phyloP scores from a whole-genome alignment of 352 stramenopile species.

The Plasmopara viticola region DNA sequence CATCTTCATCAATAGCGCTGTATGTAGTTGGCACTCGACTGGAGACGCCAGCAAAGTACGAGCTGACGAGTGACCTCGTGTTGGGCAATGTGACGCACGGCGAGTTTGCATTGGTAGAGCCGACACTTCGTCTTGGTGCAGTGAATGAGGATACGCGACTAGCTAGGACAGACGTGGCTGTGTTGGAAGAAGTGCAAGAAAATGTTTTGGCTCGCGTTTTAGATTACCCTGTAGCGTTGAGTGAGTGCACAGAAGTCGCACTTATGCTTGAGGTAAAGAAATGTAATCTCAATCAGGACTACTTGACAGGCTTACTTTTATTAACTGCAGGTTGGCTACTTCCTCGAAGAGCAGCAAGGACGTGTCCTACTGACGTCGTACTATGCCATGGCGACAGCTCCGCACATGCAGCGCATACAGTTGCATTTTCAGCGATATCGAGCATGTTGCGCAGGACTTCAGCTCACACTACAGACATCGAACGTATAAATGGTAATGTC shows the following conservation, averaged over 20 bases:
- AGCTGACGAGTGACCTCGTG: conserved; percentile 39
- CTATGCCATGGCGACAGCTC: conserved; percentile 29
- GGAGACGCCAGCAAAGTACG: conserved; percentile 40
- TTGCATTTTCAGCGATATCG: conserved; percentile 45
- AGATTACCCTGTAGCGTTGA: no score
- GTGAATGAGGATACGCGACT: neutral
- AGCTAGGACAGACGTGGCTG: neutral
- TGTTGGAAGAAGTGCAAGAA: conserved; percentile 22
- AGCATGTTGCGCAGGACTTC: conserved; percentile 11
- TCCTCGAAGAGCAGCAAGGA: no score
- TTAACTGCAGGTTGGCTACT: no score
- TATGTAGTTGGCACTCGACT: conserved; percentile 25
- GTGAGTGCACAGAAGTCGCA: no score
- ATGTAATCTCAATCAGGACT: no score
- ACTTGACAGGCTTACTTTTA: no score
- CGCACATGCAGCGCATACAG: conserved; percentile 16
- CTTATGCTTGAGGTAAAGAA: no score
- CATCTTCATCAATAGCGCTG: conserved; percentile 5
- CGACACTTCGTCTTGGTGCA: conserved; percentile 15
- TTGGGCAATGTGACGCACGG: conserved; percentile 33
- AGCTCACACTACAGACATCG: conserved; percentile 15
- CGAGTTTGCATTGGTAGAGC: conserved; percentile 16
- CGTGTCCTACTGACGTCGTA: conserved; percentile 37
- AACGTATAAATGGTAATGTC: conserved; percentile 1
- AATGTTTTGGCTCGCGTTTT: no score